Base-by-base conservation (phyloP, 106 monocot genomes). In the Iris macrosiphon region DNA sequence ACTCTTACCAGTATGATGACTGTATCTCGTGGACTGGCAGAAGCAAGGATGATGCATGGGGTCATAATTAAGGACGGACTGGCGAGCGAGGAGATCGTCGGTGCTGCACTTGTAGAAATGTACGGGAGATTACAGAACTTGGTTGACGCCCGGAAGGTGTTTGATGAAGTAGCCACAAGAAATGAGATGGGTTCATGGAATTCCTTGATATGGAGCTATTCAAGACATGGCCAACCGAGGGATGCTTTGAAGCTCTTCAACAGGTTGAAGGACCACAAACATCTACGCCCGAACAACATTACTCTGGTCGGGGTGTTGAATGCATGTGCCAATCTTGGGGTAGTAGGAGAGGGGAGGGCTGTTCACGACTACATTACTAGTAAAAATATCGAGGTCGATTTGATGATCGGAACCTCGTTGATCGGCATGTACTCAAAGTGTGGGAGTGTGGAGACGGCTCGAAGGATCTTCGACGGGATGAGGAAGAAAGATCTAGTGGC, bases 121-220 rank as follows among this genome's bases (percentile, higher is more conserved):
- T 65, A 65, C 12, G 27, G 6, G 18, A 53, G 64, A 21, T 18
- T 35, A 7, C 21, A 41, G 29, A 53, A 19, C 22, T 37, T 65
- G 35, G 28, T 7, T 17, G 64, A 52, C 31, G 64, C 64, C 38
- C 49, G 28, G 17, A 65, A 53, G 20, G 40, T 65, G 26, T 65
- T 65, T 18, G 41, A 65, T 43, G 64, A 44, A 18, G 28, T 25
- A 3, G 53, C 53, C 19, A n/a, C n/a, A n/a, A 52, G 53, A 13
- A 52, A 31, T 4, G 64, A 65, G 29, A 65, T 65, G 53, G 64
- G 64, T 2, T 52, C 64, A 20, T 65, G 64, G 64, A 65, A 65
- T 41, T 52, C 52, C 41, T 29, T 65, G 12, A 53, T 65, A 39
- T 3, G 30, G 41, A 37, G 61, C 15, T 48, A 47, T 33, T 19